Conservation (phyloP, 176 grass and related monocot genomes). For the Carex littledalei region DNA sequence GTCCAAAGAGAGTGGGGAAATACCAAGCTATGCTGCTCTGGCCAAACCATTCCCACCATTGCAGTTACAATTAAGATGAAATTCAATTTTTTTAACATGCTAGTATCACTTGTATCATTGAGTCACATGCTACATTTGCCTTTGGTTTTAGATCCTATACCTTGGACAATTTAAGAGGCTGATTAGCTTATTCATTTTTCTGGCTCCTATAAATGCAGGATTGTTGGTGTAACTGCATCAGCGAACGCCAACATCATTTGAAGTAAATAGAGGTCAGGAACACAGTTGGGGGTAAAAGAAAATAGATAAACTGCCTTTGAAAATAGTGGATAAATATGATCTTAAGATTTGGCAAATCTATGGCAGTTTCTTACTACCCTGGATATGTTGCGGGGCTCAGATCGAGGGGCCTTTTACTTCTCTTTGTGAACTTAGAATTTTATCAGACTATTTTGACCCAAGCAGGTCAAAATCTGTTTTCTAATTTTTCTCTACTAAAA, state of each 20-base stretch:
- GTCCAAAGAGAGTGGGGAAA: background rate
- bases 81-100: background rate
- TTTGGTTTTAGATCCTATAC: background rate
- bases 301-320: background rate
- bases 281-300: background rate
- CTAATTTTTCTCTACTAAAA: background rate
- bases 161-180: background rate
- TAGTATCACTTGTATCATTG: background rate
- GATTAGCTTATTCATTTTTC: background rate
- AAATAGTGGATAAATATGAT: background rate
- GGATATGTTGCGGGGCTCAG: background rate
- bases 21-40: background rate
- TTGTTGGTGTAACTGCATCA: background rate
- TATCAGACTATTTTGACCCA: background rate
- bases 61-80: background rate
- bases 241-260: background rate
- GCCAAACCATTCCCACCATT: background rate
- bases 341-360: background rate
- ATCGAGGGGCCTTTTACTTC: background rate
- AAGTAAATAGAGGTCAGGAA: background rate
- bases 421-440: background rate
- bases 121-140: background rate
- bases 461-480: background rate
- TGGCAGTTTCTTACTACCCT: background rate
- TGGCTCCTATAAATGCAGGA: background rate